phyloP scores from a whole-genome alignment of 805 yeast genomes.

The Metschnikowia lochheadii region DNA sequence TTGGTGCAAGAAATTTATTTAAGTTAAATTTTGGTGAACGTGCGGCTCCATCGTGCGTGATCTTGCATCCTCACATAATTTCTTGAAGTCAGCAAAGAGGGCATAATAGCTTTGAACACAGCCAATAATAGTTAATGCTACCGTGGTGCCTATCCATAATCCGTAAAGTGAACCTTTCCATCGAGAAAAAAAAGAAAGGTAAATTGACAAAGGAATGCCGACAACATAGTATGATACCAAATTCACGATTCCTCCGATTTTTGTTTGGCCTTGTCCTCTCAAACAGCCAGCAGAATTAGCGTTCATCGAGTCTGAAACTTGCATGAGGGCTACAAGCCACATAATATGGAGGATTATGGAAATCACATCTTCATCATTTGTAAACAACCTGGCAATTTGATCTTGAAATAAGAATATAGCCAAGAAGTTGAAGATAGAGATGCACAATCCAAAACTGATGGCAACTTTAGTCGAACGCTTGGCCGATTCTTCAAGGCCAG shows the following conservation, averaged over 20 bases:
- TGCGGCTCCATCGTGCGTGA: conserved; percentile 26
- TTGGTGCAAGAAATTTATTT: not conserved
- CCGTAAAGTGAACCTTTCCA: conserved; percentile 52
- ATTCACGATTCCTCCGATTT: conserved; percentile 57
- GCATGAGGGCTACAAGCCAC: conserved; percentile 65
- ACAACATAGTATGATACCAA: conserved; percentile 55
- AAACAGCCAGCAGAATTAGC: conserved; percentile 73
- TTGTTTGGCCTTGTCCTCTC: conserved; percentile 75
- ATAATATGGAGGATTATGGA: conserved; percentile 46
- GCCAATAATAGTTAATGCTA: conserved; percentile 18
- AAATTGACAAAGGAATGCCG: conserved; percentile 59
- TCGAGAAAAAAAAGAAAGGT: conserved; percentile 47
- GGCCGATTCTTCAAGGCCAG: conserved; percentile 36
- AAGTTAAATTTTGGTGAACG: not conserved
- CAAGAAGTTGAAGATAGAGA: conserved; percentile 32
- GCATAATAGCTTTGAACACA: conserved; percentile 34
- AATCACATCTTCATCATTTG: conserved; percentile 57
- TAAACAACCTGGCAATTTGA: conserved; percentile 45
- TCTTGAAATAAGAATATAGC: conserved; percentile 29
- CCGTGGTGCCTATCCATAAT: conserved; percentile 52
- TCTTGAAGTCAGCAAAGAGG: conserved; percentile 37
- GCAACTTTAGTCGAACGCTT: conserved; percentile 35
- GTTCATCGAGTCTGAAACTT: conserved; percentile 63
- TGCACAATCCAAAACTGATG: conserved; percentile 31
- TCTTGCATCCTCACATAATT: conserved; percentile 36